These are phyloP conservation scores for Parachaetomium inaequale DNA, from an alignment of 495 filamentous ascomycete species.

Conservation along the genomic window DNA sequence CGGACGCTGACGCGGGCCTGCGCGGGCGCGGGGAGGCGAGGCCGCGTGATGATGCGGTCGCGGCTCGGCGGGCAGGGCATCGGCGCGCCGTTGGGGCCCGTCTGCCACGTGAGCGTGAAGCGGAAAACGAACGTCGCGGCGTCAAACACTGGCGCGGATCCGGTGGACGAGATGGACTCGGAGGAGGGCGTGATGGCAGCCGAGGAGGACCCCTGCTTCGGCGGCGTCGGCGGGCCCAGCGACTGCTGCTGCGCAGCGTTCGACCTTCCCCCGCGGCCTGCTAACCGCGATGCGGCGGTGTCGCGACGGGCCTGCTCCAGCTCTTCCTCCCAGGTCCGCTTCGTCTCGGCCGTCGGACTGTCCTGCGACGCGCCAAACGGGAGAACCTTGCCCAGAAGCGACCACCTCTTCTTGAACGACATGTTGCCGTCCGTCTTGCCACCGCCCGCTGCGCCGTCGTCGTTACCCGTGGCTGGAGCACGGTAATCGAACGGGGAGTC, in stretches of 20 bases:
- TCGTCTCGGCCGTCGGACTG: slow-evolving; percentile 4
- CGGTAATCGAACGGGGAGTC: slow-evolving; percentile 18
- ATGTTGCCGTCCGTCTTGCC: slow-evolving; percentile 13
- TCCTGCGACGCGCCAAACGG: slow-evolving; percentile 44
- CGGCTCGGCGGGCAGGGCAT: slow-evolving; percentile 29
- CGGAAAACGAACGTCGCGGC: slow-evolving; percentile 44
- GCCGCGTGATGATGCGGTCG: slow-evolving; percentile 57
- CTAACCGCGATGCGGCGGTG: slow-evolving; percentile 32
- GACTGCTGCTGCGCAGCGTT: slow-evolving; percentile 11
- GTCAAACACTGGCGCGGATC: slow-evolving; percentile 44
- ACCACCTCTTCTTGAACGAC: slow-evolving; percentile 62
- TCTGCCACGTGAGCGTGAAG: slow-evolving; percentile 39
- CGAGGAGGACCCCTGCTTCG: slow-evolving; percentile 26
- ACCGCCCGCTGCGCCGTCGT: neutral
- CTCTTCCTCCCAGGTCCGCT: slow-evolving; percentile 39
- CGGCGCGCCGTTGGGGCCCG: slow-evolving; percentile 24
- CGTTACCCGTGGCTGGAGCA: slow-evolving; percentile 10
- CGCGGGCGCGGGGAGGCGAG: slow-evolving; percentile 71
- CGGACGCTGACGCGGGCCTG: slow-evolving; percentile 52
- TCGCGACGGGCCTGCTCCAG: slow-evolving; percentile 44
- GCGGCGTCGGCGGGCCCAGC: slow-evolving; percentile 32
- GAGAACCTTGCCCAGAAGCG: slow-evolving; percentile 64
- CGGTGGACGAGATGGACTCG: slow-evolving; percentile 40
- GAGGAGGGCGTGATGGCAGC: slow-evolving; percentile 29
- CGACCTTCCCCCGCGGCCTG: slow-evolving; percentile 23